phyloP scores from a whole-genome alignment of 2,329 filamentous ascomycete genomes.

The Xylogone sp. region DNA sequence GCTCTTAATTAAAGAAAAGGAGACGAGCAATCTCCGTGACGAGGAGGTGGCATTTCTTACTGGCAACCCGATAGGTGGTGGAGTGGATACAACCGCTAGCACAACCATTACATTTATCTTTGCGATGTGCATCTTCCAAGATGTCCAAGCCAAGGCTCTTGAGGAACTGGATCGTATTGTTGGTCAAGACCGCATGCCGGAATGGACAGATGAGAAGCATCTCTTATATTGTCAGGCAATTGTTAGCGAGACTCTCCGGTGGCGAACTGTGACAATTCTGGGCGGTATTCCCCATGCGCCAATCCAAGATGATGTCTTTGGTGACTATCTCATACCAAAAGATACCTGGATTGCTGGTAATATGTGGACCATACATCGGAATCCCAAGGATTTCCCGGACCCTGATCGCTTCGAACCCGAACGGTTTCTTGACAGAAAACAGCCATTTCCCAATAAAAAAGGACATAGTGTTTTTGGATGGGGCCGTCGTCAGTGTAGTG shows the following conservation, averaged over 20 bases:
- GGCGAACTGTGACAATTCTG: conserved; percentile 30
- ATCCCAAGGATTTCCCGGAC: not conserved
- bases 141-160: conserved; percentile 43
- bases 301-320: conserved; percentile 24
- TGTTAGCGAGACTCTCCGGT: conserved; percentile 38
- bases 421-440: not conserved
- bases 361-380: conserved; percentile 20
- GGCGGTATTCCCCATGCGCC: conserved; percentile 18
- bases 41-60: not conserved
- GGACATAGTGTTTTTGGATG: conserved; percentile 22
- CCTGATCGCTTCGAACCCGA: conserved; percentile 1
- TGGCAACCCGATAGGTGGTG: conserved; percentile 11
- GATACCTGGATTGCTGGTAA: conserved; percentile 22
- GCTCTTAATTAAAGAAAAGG: not conserved
- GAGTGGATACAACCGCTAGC: conserved; percentile 31
- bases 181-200: conserved; percentile 40
- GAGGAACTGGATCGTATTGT: conserved; percentile 43
- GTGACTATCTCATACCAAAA: conserved; percentile 29
- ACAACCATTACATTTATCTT: conserved; percentile 36
- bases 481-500: conserved; percentile 32
- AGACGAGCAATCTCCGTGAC: not conserved
- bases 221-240: conserved; percentile 35
- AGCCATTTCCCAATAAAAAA: not conserved
- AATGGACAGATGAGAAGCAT: conserved; percentile 12
- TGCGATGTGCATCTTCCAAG: conserved; percentile 26